These are phyloP conservation scores for Aspergillus niger DNA, from an alignment of 2,329 filamentous ascomycete genomes.

Conservation along the genomic window DNA sequence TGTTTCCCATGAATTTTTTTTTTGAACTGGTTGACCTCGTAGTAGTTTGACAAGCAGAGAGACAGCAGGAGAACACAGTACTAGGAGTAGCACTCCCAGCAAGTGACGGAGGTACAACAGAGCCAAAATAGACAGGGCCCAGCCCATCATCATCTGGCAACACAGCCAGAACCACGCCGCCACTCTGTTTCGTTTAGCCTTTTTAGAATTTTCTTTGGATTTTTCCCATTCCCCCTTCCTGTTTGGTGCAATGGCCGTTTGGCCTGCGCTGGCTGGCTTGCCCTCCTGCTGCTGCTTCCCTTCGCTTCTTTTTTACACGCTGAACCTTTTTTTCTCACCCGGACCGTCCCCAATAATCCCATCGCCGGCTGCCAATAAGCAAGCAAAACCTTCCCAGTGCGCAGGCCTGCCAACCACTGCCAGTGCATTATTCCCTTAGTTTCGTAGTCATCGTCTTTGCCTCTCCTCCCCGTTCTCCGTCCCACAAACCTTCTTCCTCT, in stretches of 20 bases:
- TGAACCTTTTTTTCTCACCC: slow-evolving; percentile 7
- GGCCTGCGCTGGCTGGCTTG: not conserved
- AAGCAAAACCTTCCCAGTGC: slow-evolving; percentile 6
- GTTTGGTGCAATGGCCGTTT: no score
- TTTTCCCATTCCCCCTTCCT: not conserved
- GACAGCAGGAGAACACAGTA: not conserved
- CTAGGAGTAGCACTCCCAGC: not conserved
- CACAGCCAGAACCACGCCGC: not conserved
- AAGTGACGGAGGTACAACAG: not conserved
- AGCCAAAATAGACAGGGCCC: slow-evolving; percentile 3
- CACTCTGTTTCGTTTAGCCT: slow-evolving; percentile 11
- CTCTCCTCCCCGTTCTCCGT: slow-evolving; percentile 13
- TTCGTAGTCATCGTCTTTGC: slow-evolving; percentile 22
- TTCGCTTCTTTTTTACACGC: slow-evolving; percentile 7
- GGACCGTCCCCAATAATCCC: not conserved
- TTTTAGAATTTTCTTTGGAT: slow-evolving; percentile 4
- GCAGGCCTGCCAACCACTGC: slow-evolving; percentile 6
- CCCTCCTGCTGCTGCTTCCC: slow-evolving; percentile 7
- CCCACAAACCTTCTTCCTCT: slow-evolving; percentile 21
- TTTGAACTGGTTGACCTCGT: no score
- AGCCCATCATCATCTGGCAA: slow-evolving; percentile 5
- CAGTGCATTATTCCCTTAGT: slow-evolving; percentile 6
- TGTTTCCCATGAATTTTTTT: no score
- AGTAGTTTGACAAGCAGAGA: not conserved
- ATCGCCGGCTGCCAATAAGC: slow-evolving; percentile 6